These are phyloP conservation scores for Alnus glutinosa DNA, from an alignment of 306 rosid genomes.

Conservation along the genomic window DNA sequence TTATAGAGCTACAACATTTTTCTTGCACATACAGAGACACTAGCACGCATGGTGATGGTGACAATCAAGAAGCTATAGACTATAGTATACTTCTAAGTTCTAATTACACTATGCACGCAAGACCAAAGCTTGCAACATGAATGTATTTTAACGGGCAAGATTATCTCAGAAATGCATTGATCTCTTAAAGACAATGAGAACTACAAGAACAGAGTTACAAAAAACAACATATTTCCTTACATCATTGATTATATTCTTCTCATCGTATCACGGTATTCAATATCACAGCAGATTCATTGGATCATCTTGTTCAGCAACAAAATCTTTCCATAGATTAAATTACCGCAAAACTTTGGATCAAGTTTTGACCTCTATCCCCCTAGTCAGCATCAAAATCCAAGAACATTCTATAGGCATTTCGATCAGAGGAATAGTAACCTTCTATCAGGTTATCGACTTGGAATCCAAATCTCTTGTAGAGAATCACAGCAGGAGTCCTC, in stretches of 20 bases:
- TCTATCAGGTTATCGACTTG: conserved; percentile 62
- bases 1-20: no score
- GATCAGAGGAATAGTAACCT: conserved; percentile 73
- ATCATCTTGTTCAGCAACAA: neutral
- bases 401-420: conserved; percentile 84
- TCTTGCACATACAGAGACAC: neutral
- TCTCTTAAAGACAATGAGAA: neutral
- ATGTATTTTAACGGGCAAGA: neutral
- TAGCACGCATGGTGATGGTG: neutral
- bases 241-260: neutral
- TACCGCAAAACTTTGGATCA: neutral
- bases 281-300: neutral
- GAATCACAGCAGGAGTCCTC: conserved; percentile 65
- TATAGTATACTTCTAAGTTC: neutral
- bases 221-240: neutral
- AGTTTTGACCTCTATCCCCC: conserved; percentile 4
- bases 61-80: neutral
- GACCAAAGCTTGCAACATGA: neutral
- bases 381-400: conserved; percentile 55
- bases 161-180: neutral
- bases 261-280: neutral
- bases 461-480: conserved; percentile 79
- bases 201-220: neutral
- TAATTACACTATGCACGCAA: neutral
- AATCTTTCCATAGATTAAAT: neutral